Evolutionary conservation across 495 filamentous ascomycete genomes (phyloP).

Genomic region (Bathelium albidoporum): DNA sequence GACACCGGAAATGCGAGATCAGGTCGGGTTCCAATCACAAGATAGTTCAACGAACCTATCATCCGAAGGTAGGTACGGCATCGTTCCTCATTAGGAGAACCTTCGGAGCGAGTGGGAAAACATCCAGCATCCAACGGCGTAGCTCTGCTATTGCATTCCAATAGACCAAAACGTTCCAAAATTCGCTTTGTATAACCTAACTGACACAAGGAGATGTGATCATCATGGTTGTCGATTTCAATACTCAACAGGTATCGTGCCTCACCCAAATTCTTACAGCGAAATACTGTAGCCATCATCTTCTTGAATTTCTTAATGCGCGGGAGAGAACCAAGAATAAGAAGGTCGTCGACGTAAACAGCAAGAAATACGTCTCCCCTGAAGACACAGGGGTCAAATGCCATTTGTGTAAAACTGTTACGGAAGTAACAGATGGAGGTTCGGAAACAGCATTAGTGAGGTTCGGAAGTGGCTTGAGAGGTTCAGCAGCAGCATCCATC

Average conservation of each 20-base stretch:
- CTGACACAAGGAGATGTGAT: not conserved
- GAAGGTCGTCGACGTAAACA: conserved; percentile 8
- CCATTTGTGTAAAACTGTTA: not conserved
- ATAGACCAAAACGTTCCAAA: not conserved
- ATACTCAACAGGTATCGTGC: not conserved
- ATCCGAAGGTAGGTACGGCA: not conserved
- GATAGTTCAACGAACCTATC: conserved; percentile 5
- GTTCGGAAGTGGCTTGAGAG: no score
- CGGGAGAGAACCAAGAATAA: not conserved
- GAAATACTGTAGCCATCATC: not conserved
- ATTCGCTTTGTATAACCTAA: not conserved
- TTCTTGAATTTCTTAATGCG: conserved; percentile 1
- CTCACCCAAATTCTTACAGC: conserved; percentile 6
- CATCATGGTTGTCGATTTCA: not conserved
- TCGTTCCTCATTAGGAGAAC: not conserved
- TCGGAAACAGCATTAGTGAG: no score
- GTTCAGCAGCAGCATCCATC: no score
- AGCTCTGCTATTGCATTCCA: not conserved
- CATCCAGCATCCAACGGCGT: not conserved
- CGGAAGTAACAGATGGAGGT: no score
- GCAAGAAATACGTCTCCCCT: not conserved
- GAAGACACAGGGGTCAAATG: conserved; percentile 9
- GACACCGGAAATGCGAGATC: conserved; percentile 6
- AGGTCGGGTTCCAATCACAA: not conserved
- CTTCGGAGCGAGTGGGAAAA: not conserved